Conservation (phyloP, 2,329 filamentous ascomycete genomes). For the Curvularia spicifera region DNA sequence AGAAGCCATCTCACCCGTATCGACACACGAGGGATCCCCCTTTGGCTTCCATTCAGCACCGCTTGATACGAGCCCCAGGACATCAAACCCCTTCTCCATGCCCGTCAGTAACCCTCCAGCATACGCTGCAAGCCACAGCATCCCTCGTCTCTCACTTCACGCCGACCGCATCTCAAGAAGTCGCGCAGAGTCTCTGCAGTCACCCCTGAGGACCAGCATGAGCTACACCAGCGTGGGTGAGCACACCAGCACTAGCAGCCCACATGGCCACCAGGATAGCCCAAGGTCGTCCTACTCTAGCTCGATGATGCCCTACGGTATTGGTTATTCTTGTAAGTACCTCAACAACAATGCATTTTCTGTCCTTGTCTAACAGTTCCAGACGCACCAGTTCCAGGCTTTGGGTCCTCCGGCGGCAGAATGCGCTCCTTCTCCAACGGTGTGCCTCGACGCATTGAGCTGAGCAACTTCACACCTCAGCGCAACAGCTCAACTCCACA, state of each 20-base stretch:
- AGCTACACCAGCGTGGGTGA: constrained; percentile 50
- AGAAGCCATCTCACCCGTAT: constrained; percentile 55
- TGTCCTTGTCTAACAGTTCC: constrained; percentile 21
- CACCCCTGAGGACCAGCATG: constrained; percentile 55
- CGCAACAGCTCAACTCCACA: constrained; percentile 48
- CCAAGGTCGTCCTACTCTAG: constrained; percentile 40
- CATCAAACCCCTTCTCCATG: constrained; percentile 50
- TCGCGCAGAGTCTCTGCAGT: constrained; percentile 52
- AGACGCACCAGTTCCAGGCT: constrained; percentile 51
- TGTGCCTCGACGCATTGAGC: constrained; percentile 50
- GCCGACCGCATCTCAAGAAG: constrained; percentile 51
- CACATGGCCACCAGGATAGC: constrained; percentile 32
- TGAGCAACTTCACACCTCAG: constrained; percentile 49
- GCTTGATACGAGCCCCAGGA: constrained; percentile 47
- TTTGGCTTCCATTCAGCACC: constrained; percentile 49
- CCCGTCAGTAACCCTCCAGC: constrained; percentile 41
- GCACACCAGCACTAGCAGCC: constrained; percentile 32
- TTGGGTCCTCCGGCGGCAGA: constrained; percentile 46
- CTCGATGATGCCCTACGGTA: constrained; percentile 49
- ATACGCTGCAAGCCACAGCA: constrained; percentile 48
- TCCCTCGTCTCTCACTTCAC: constrained; percentile 54
- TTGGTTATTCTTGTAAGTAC: constrained; percentile 48
- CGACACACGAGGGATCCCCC: constrained; percentile 50
- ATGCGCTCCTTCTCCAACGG: constrained; percentile 51
- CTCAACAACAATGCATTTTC: background rate